Evolutionary conservation across 768 basidiomycete genomes (phyloP).

Genomic region (Amanita rubescens): DNA sequence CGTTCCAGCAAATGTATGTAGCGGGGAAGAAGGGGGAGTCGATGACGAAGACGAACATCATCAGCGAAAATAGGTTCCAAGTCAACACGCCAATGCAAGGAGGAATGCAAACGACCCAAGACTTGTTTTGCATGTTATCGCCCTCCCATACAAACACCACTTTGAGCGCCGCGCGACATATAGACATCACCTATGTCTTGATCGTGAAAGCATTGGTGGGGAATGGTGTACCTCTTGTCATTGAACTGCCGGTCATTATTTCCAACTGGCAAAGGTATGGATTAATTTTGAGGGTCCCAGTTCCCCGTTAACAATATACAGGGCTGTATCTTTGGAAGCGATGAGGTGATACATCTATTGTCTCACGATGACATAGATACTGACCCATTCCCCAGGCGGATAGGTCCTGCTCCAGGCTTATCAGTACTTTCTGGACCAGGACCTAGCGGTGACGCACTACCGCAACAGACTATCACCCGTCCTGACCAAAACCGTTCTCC

Average conservation of each 20-base stretch:
- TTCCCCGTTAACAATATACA: slow-evolving; percentile 18
- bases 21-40: slow-evolving; percentile 53
- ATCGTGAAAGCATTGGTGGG: slow-evolving; percentile 74
- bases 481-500: not conserved
- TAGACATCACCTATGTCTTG: slow-evolving; percentile 79
- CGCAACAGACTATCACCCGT: not conserved
- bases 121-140: slow-evolving; percentile 64
- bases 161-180: slow-evolving; percentile 72
- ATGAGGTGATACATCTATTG: slow-evolving; percentile 29
- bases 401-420: slow-evolving; percentile 39
- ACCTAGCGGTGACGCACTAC: not conserved
- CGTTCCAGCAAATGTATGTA: slow-evolving; percentile 54
- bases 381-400: slow-evolving; percentile 30
- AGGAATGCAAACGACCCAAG: slow-evolving; percentile 63
- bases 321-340: slow-evolving; percentile 66
- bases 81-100: slow-evolving; percentile 70
- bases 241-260: slow-evolving; percentile 74
- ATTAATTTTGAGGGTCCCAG: slow-evolving; percentile 2
- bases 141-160: slow-evolving; percentile 74
- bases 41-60: slow-evolving; percentile 42
- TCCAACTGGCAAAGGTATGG: slow-evolving; percentile 83
- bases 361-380: slow-evolving; percentile 20
- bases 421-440: slow-evolving; percentile 25
- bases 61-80: slow-evolving; percentile 67
- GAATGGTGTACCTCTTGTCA: slow-evolving; percentile 49